Evolutionary conservation across 1,284 basidiomycete species (phyloP), one percentile per base, ranked within the genome.

Genomic region (Cutaneotrichosporon cyanovorans): DNA sequence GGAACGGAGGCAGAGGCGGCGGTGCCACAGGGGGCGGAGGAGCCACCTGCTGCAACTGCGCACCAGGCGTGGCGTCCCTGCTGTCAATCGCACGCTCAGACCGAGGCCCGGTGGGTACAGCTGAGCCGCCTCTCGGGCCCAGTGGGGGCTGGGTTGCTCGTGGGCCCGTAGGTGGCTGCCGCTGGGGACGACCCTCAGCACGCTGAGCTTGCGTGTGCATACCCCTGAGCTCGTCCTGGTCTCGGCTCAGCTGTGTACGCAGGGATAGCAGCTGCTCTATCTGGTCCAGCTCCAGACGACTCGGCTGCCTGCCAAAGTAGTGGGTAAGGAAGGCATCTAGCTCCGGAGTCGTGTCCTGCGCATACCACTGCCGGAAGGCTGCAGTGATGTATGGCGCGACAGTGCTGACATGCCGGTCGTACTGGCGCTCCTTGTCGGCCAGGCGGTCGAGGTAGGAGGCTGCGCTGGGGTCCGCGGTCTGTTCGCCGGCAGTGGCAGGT

Each of bases 361-460:
- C 46, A 25, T 53, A 57, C 67, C 67, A 69, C 16, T 57, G 53
- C 7, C 45, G 42, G 39, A 68, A 69, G 1, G 67, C 67, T 0
- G 63, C 56, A 23, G 57, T 51, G 22, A 69, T 56, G 41, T 66
- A 69, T 5, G 65, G 65, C 9, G 64, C 56, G 2, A 66, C 51
- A 2, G 53, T 46, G 28, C 44, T 41, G 2, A 60, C 23, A 37
- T 62, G 55, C 18, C 39, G 40, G 23, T 52, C 41, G 34, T 62
- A 64, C 28, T 51, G 37, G 15, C 45, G 37, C 40, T 62, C 57
- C 25, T 56, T 56, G 7, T 42, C 58, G 10, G 49, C 55, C 21
- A 62, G 42, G 18, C 50, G 51, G 15, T 60, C 49, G 16, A 57
- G 48, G n/a, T 34, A 34, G 32, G 32, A 34, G 32, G 32, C 9